Percentiles rank a stretch among this genome's conserved stretches.
Evolutionary conservation across 2,329 filamentous ascomycete genomes (phyloP).

Genomic region (Emericellopsis cladophorae): DNA sequence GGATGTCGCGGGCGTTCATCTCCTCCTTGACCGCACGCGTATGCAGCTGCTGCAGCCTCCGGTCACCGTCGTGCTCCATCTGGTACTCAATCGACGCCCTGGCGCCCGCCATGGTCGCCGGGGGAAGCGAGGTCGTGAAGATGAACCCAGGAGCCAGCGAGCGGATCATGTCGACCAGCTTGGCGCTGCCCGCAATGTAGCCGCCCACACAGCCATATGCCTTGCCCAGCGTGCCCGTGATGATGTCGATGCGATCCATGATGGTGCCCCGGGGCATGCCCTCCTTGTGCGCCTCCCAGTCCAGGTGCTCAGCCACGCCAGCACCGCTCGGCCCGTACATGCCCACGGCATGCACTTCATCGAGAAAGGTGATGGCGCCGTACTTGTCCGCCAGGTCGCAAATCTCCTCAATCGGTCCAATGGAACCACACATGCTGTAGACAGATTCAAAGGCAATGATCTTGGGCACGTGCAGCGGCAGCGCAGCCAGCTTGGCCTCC

Average conservation of each 20-base stretch:
- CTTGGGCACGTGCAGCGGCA: slow-evolving; percentile 79
- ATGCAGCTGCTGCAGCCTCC: slow-evolving; percentile 87
- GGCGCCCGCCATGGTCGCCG: slow-evolving; percentile 93
- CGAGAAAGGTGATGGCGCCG: slow-evolving; percentile 90
- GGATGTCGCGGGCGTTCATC: slow-evolving; percentile 68
- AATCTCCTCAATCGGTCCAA: slow-evolving; percentile 90
- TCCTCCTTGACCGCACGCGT: slow-evolving; percentile 88
- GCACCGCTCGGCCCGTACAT: slow-evolving; percentile 97
- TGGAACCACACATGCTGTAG: slow-evolving; percentile 98
- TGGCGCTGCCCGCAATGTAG: slow-evolving; percentile 84
- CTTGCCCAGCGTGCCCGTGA: slow-evolving; percentile 93
- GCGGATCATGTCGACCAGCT: slow-evolving; percentile 83
- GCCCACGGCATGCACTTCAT: slow-evolving; percentile 96
- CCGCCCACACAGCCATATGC: slow-evolving; percentile 96
- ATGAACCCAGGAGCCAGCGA: slow-evolving; percentile 96
- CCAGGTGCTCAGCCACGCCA: slow-evolving; percentile 92
- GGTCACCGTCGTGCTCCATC: slow-evolving; percentile 71
- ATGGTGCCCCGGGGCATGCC: slow-evolving; percentile 69
- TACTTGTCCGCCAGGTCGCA: slow-evolving; percentile 97
- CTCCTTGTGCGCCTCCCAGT: slow-evolving; percentile 74
- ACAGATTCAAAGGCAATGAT: slow-evolving; percentile 98
- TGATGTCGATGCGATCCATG: slow-evolving; percentile 95
- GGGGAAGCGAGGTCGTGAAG: slow-evolving; percentile 93
- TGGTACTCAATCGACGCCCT: slow-evolving; percentile 90
- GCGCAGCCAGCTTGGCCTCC: slow-evolving; percentile 79